These are phyloP conservation scores for Bipolaris oryzae DNA, from an alignment of 2,329 filamentous ascomycete genomes.

Conservation along the genomic window DNA sequence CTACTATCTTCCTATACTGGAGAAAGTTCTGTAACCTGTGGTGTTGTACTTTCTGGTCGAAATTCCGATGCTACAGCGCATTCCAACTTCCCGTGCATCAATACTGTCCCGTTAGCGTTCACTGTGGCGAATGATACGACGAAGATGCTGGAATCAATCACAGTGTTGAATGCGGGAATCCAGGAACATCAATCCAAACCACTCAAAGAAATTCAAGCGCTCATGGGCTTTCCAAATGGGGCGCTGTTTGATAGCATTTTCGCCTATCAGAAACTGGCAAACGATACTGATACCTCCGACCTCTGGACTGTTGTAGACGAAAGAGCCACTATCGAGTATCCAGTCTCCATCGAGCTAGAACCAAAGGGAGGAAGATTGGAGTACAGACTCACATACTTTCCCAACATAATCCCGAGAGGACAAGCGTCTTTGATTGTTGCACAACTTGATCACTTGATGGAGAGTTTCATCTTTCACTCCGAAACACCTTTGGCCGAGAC, in stretches of 20 bases:
- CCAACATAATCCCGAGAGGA: conserved; percentile 67
- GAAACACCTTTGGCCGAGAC: conserved; percentile 51
- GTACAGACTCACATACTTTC: conserved; percentile 70
- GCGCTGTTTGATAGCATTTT: conserved; percentile 84
- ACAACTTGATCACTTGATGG: conserved; percentile 74
- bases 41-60: conserved; percentile 78
- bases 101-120: conserved; percentile 77
- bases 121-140: conserved; percentile 60
- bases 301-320: conserved; percentile 70
- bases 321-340: conserved; percentile 74
- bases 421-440: conserved; percentile 71
- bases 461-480: conserved; percentile 61
- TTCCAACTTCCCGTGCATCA: conserved; percentile 77
- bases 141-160: conserved; percentile 66
- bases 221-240: conserved; percentile 68
- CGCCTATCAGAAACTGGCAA: conserved; percentile 72
- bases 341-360: conserved; percentile 80
- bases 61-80: conserved; percentile 63
- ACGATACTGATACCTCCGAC: conserved; percentile 29
- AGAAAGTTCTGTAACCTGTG: conserved; percentile 76
- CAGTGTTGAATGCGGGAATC: conserved; percentile 67
- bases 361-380: conserved; percentile 59
- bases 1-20: conserved; percentile 78
- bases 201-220: conserved; percentile 73
- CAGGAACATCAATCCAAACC: conserved; percentile 75